Base-by-base conservation (phyloP, 148 eudicot genomes). In the Rhododendron henanense region DNA sequence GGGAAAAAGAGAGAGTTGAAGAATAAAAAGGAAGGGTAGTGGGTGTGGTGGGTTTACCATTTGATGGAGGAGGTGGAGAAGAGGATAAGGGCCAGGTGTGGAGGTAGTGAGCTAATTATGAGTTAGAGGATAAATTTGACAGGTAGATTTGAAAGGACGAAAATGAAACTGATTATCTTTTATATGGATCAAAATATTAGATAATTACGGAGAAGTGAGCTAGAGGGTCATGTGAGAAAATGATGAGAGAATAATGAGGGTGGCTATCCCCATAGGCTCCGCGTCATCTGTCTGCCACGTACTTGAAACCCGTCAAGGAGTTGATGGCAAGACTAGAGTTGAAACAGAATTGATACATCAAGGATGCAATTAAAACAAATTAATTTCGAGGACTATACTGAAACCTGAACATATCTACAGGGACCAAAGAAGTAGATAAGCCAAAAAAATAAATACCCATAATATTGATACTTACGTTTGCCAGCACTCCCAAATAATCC, bases 401-500 rank as follows among this genome's bases (percentile, higher is more conserved):
- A 67, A 67, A 67, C 33, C 74, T 25, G 33, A 67, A 67, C 31
- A 67, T n/a, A 67, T 67, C 74, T 3, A 25, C 1, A 10, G 74
- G 33, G 74, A 25, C 74, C 33, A 25, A 25, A 67, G 33, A 10
- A 67, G 74, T 28, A 25, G 28, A 67, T 67, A 67, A 31, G 19
- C 76, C 18, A 31, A 71, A 71, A 71, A 67, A 28, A n/a, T 7
- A 23, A 3, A 13, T 31, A 0, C 3, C 41, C 19, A 11, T 28
- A 31, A 45, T 28, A 23, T 78, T 57, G 33, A 35, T 57, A 85
- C 97, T 85, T 93, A 97, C 99, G 92, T 91, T 88, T 95, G 99
- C 99, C 99, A 97, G 84, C 99, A 97, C 89, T 97, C 95, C 95
- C 91, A 92, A 84, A 97, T 97, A 65, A 97, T 95, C 83, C 96